Evolutionary conservation across 1,284 basidiomycete genomes (phyloP).

Genomic region (Sphagnurus paluster): DNA sequence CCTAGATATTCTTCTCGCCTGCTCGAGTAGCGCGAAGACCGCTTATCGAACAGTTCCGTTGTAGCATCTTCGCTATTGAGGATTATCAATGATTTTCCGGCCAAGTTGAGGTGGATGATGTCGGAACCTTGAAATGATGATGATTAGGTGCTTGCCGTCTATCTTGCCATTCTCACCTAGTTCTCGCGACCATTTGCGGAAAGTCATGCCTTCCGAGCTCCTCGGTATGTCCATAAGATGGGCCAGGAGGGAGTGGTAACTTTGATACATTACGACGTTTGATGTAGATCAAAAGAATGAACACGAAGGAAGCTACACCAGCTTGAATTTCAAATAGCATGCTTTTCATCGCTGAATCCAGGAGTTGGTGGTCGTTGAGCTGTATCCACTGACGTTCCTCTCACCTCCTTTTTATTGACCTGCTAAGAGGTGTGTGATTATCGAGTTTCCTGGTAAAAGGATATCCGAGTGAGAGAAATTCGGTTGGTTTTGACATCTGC

Average conservation of each 20-base stretch:
- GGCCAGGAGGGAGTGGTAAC: slow-evolving; percentile 12
- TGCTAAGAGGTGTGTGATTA: too few relatives aligned
- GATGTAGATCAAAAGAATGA: slow-evolving; percentile 1
- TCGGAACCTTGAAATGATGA: slow-evolving; percentile 14
- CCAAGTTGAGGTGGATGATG: slow-evolving; percentile 29
- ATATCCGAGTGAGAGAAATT: too few relatives aligned
- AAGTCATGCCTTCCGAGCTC: slow-evolving; percentile 33
- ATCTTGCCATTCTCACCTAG: neutral
- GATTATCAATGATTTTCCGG: slow-evolving; percentile 20
- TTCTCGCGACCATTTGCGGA: slow-evolving; percentile 28
- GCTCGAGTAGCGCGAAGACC: slow-evolving; percentile 21
- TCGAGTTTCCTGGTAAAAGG: too few relatives aligned
- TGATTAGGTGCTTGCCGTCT: neutral
- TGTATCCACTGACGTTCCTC: too few relatives aligned
- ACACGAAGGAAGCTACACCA: neutral
- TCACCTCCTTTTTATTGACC: too few relatives aligned
- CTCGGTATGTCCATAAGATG: slow-evolving; percentile 30
- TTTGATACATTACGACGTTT: neutral
- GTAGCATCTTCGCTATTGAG: slow-evolving; percentile 18
- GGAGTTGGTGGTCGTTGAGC: too few relatives aligned
- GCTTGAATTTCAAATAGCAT: too few relatives aligned
- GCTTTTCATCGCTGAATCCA: too few relatives aligned
- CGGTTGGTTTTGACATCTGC: too few relatives aligned
- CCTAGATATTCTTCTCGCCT: slow-evolving; percentile 5
- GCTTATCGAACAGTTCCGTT: slow-evolving; percentile 18